phyloP scores from a whole-genome alignment of 2,329 filamentous ascomycete species.

The Colletotrichum godetiae region DNA sequence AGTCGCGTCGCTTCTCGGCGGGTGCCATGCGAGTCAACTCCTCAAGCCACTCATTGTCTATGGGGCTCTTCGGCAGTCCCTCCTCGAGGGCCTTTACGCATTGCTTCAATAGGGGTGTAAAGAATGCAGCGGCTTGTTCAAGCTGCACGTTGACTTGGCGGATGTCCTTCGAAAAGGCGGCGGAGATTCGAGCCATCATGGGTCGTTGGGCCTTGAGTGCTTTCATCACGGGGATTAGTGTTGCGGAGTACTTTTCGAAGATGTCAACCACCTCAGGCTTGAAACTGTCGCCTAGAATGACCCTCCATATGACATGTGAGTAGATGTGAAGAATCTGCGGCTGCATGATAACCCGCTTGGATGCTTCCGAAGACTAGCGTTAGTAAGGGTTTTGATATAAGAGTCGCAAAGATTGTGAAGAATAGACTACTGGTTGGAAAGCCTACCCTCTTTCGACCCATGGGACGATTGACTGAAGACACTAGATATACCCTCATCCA shows the following conservation, averaged over 20 bases:
- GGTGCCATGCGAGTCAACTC: conserved; percentile 26
- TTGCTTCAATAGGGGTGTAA: conserved; percentile 14
- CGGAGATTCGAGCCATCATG: conserved; percentile 25
- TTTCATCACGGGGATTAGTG: conserved; percentile 27
- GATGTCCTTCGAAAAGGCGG: conserved; percentile 18
- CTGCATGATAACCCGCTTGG: conserved; percentile 21
- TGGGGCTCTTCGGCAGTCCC: background rate
- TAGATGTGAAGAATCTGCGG: conserved; percentile 26
- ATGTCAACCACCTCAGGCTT: conserved; percentile 14
- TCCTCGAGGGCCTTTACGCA: conserved; percentile 7
- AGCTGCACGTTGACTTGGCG: conserved; percentile 22
- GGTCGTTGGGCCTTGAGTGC: conserved; percentile 24
- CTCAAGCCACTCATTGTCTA: conserved; percentile 23
- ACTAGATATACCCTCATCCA: conserved; percentile 20
- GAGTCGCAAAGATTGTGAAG: background rate
- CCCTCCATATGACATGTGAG: conserved; percentile 28
- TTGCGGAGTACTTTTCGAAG: conserved; percentile 25
- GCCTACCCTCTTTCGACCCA: background rate
- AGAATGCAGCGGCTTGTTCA: conserved; percentile 2
- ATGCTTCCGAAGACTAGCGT: background rate
- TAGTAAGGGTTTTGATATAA: background rate
- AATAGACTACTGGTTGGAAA: background rate
- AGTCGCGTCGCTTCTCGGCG: conserved; percentile 12
- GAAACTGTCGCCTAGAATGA: conserved; percentile 14
- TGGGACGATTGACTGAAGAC: background rate